Evolutionary conservation across 2,329 filamentous ascomycete species (phyloP), one percentile per base, ranked within the genome.

Genomic region (Phialophora chinensis): DNA sequence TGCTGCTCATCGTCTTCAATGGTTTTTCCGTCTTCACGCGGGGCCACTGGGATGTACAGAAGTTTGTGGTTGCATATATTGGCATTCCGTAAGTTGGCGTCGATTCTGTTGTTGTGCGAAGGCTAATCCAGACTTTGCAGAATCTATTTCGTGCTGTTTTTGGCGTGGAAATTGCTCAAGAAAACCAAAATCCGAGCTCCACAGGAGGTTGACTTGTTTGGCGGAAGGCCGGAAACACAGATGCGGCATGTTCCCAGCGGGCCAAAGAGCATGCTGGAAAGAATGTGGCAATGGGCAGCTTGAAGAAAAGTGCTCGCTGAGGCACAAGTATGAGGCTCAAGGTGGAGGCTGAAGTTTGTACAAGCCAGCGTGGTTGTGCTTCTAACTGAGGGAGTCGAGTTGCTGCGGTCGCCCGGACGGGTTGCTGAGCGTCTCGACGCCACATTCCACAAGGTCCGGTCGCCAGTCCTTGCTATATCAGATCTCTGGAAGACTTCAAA

Each of bases 1-100:
- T 81, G 72, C 77, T 86, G 42, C 76, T 88, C 25, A 88, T 91
- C 59, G 74, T 92, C 3, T 82, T 91, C 61, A 91, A 90, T 17
- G 85, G 87, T 88, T 92, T 76, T 55, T 71, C 73, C 4, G 72
- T 74, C 0, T 78, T 79, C 52, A 71, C 69, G 68, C 47, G 49
- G 2, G 54, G 76, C 1, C 75, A 72, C 52, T 73, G 81, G 14
- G 77, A 80, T 44, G 29, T 29, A 11, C 23, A 38, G 33, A 76
- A 76, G 42, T 86, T 86, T 72, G 76, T 86, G 54, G 84, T 82
- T 0, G 80, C 81, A 1, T 84, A 84, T 67, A 76, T 84, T 7
- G 81, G 80, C 6, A 63, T 79, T 17, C 76, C 74, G 31, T 33
- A 33, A 33, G 31, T 33, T 11, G 31, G 31, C 10, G 31, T 11